Percentiles rank a stretch among this genome's conserved stretches.
Evolutionary conservation across 1,139 yeast genomes (phyloP).

Genomic region (Candida labiduridarum): DNA sequence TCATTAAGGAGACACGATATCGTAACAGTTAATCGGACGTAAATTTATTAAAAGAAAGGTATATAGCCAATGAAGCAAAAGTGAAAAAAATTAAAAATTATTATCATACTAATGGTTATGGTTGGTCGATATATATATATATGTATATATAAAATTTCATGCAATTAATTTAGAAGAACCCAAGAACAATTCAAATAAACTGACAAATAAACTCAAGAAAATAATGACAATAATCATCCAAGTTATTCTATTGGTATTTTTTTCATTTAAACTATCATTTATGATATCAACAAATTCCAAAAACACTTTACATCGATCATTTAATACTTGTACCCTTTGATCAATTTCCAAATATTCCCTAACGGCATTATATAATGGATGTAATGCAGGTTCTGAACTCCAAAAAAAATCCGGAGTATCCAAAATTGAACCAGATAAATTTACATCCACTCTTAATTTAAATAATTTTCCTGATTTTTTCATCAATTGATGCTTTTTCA

Average conservation of each 20-base stretch:
- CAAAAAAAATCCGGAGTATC: conserved; percentile 97
- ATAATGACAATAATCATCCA: conserved; percentile 88
- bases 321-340: conserved; percentile 88
- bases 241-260: conserved; percentile 87
- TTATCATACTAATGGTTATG: background rate
- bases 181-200: conserved; percentile 42
- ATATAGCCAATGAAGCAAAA: background rate
- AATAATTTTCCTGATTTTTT: conserved; percentile 89
- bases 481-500: conserved; percentile 75
- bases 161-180: background rate
- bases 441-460: conserved; percentile 90
- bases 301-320: conserved; percentile 92
- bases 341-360: conserved; percentile 93
- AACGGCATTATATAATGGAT: conserved; percentile 87
- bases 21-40: too few relatives aligned
- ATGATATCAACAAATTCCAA: conserved; percentile 90
- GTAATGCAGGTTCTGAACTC: conserved; percentile 94
- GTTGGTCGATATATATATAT: background rate
- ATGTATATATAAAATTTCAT: background rate
- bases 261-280: conserved; percentile 91
- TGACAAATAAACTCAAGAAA: conserved; percentile 43
- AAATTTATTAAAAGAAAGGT: too few relatives aligned
- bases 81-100: background rate
- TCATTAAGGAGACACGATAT: background rate
- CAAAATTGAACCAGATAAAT: conserved; percentile 82